A percentile compares a stretch with the other conserved stretches of the same genome.
phyloP scores from a whole-genome alignment of 257 asterid species.

The Anisodus acutangulus region DNA sequence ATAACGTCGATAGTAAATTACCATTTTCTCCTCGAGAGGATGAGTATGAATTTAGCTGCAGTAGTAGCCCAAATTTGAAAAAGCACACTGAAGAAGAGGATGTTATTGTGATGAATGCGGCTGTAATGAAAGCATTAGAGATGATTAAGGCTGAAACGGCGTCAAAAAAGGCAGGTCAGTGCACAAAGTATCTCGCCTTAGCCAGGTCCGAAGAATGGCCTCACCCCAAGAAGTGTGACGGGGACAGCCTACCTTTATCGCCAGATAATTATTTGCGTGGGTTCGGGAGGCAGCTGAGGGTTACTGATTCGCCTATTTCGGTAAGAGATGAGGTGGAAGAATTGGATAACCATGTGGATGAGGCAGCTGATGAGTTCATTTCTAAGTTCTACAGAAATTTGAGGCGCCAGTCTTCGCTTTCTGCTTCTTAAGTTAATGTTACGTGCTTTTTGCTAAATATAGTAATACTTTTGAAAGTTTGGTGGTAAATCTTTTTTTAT shows the following conservation, averaged over 20 bases:
- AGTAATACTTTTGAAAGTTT: too few species aligned
- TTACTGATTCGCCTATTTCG: slow-evolving; percentile 37
- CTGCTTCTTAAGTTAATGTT: not conserved
- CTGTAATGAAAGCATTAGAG: not conserved
- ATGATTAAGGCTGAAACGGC: not conserved
- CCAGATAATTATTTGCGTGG: not conserved
- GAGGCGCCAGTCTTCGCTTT: slow-evolving; percentile 26
- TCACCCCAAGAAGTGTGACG: too few species aligned
- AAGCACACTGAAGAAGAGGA: slow-evolving; percentile 6
- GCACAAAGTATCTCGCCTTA: too few species aligned
- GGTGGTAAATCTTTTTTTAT: too few species aligned
- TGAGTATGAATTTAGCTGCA: slow-evolving; percentile 36
- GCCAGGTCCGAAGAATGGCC: too few species aligned
- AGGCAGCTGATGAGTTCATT: slow-evolving; percentile 38
- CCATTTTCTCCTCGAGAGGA: slow-evolving; percentile 3
- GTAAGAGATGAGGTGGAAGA: not conserved
- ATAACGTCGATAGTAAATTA: not conserved
- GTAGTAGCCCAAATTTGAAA: slow-evolving; percentile 28
- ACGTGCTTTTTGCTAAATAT: too few species aligned
- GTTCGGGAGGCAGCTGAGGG: slow-evolving; percentile 36
- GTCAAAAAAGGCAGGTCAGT: too few species aligned
- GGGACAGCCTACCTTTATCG: too few species aligned
- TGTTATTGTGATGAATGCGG: not conserved
- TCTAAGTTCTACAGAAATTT: slow-evolving; percentile 30
- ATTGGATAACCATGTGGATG: slow-evolving; percentile 26